These are phyloP conservation scores for Cornus kousa DNA, from an alignment of 148 eudicot genomes.

Conservation along the genomic window DNA sequence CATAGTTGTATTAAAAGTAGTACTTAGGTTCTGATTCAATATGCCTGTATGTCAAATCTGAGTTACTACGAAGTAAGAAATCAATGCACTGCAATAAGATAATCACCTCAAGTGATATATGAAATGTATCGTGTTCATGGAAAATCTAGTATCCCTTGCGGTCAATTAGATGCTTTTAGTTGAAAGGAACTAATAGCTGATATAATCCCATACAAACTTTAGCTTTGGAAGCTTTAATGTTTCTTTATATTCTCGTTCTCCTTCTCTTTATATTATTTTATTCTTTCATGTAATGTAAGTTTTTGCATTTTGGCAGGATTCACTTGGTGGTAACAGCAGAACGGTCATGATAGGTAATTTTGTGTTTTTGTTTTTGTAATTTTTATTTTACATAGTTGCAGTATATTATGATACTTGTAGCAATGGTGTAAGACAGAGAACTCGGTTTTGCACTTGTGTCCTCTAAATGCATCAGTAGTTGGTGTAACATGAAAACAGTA, in stretches of 20 bases:
- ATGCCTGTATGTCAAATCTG: no score
- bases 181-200: neutral
- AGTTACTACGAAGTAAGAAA: no score
- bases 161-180: neutral
- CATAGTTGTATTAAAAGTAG: no score
- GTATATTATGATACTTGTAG: neutral
- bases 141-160: no score
- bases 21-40: no score
- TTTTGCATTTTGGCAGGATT: slow-evolving; percentile 62
- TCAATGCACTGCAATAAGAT: neutral
- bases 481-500: neutral
- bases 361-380: slow-evolving; percentile 9
- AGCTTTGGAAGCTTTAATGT: neutral
- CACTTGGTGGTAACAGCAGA: slow-evolving; percentile 99
- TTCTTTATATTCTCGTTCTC: neutral
- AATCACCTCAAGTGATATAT: neutral
- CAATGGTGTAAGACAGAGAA: neutral
- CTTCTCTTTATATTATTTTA: neutral
- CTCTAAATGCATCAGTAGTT: neutral
- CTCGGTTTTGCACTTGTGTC: neutral
- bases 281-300: slow-evolving; percentile 5
- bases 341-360: slow-evolving; percentile 93
- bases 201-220: neutral
- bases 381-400: neutral
- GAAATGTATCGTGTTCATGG: neutral